Evolutionary conservation across 306 rosid species (phyloP).

Genomic region (Quercus wislizeni): DNA sequence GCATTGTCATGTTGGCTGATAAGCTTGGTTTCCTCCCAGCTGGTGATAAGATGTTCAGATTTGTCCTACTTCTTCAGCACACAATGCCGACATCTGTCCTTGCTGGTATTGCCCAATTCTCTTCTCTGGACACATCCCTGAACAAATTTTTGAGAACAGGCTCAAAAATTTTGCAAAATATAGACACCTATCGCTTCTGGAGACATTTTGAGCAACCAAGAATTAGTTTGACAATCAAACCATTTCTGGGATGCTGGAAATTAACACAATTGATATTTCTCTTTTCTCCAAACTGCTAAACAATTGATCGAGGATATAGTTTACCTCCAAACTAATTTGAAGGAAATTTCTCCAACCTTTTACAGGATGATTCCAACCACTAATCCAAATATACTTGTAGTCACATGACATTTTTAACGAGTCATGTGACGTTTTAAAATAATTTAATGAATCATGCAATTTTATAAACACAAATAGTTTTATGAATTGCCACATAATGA

Average conservation of each 20-base stretch:
- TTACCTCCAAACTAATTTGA: too few relatives aligned
- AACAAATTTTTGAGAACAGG: neutral
- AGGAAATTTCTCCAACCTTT: too few relatives aligned
- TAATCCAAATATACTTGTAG: too few relatives aligned
- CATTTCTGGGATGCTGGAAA: neutral
- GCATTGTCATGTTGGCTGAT: slow-evolving; percentile 89
- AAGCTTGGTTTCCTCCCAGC: slow-evolving; percentile 94
- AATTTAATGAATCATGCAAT: too few relatives aligned
- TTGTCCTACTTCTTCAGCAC: slow-evolving; percentile 92
- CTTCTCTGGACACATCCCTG: neutral
- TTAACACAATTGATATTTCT: neutral
- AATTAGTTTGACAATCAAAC: neutral
- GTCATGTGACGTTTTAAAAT: too few relatives aligned
- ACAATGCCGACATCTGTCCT: slow-evolving; percentile 98
- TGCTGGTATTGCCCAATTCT: slow-evolving; percentile 51
- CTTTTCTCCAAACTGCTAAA: neutral
- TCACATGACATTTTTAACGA: too few relatives aligned
- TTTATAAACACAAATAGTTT: too few relatives aligned
- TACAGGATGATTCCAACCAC: too few relatives aligned
- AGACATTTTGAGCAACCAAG: neutral
- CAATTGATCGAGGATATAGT: too few relatives aligned
- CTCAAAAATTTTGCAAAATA: neutral
- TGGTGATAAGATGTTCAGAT: slow-evolving; percentile 79
- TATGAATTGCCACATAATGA: too few relatives aligned
- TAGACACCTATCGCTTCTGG: neutral